phyloP scores from a whole-genome alignment of 1,139 yeast genomes.

The Pichia sp. region DNA sequence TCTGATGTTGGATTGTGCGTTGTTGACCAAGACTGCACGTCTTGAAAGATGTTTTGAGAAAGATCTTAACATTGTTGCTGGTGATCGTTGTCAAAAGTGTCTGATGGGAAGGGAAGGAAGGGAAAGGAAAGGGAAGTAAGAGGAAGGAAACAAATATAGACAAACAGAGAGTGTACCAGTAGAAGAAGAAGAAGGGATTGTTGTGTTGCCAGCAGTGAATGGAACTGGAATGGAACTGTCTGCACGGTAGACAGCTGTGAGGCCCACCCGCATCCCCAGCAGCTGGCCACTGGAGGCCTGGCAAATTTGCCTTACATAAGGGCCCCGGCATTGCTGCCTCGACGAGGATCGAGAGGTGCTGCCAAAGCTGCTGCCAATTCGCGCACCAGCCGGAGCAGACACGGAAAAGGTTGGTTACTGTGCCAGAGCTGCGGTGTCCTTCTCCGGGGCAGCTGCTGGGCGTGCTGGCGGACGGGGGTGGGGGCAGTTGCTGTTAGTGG shows the following conservation, averaged over 20 bases:
- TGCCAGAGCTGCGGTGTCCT: no score
- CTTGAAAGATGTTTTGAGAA: slow-evolving; percentile 25
- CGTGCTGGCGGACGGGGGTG: no score
- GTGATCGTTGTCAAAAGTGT: background rate
- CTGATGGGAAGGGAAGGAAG: background rate
- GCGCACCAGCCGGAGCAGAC: slow-evolving; percentile 17
- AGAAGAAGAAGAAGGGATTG: background rate
- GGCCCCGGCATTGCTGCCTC: no score
- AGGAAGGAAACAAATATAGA: background rate
- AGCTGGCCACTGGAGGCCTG: no score
- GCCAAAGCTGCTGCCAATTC: no score
- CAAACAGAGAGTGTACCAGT: background rate
- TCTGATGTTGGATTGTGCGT: background rate
- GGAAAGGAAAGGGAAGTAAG: background rate
- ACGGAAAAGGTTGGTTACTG: slow-evolving; percentile 15
- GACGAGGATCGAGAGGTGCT: no score
- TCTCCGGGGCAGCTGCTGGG: no score
- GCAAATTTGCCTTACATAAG: no score
- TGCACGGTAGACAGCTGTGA: no score
- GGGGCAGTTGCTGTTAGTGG: no score
- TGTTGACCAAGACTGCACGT: slow-evolving; percentile 20
- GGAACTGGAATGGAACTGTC: no score
- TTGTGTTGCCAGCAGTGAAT: background rate
- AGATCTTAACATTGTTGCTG: slow-evolving; percentile 27
- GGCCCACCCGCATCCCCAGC: no score